phyloP scores from a whole-genome alignment of 2,329 filamentous ascomycete species.

The Stenocarpella maydis region DNA sequence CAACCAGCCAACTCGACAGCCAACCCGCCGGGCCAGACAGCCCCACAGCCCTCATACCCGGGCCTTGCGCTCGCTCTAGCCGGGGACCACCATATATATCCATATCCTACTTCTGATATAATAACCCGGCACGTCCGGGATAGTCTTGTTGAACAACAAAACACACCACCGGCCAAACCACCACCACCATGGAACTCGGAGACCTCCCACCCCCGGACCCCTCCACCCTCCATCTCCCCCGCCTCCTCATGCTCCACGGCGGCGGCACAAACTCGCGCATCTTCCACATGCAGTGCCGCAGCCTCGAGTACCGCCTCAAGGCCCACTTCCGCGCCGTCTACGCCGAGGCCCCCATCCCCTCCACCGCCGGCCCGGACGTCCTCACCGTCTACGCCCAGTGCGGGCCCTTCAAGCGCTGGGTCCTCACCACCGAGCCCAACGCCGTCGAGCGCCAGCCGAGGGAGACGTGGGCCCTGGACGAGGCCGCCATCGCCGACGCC shows the following conservation, averaged over 20 bases:
- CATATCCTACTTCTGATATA: too few relatives aligned
- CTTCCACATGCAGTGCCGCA: slow-evolving; percentile 74
- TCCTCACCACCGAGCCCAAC: slow-evolving; percentile 32
- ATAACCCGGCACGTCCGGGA: background rate
- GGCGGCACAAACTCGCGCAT: slow-evolving; percentile 77
- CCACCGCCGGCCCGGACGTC: slow-evolving; percentile 68
- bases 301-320: slow-evolving; percentile 55
- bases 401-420: slow-evolving; percentile 67
- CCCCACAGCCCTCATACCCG: background rate
- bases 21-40: background rate
- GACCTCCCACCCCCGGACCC: slow-evolving; percentile 56
- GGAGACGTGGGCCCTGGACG: slow-evolving; percentile 42
- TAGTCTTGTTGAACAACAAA: too few relatives aligned
- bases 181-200: slow-evolving; percentile 15
- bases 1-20: too few relatives aligned
- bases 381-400: slow-evolving; percentile 69
- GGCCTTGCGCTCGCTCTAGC: background rate
- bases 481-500: slow-evolving; percentile 51
- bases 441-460: slow-evolving; percentile 31
- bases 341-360: slow-evolving; percentile 73
- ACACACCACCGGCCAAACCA: background rate
- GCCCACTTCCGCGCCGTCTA: slow-evolving; percentile 75
- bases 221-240: slow-evolving; percentile 54
- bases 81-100: background rate
- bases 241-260: slow-evolving; percentile 83